Conservation (phyloP, 495 filamentous ascomycete genomes). For the Hypoxylon lienhwacheense region DNA sequence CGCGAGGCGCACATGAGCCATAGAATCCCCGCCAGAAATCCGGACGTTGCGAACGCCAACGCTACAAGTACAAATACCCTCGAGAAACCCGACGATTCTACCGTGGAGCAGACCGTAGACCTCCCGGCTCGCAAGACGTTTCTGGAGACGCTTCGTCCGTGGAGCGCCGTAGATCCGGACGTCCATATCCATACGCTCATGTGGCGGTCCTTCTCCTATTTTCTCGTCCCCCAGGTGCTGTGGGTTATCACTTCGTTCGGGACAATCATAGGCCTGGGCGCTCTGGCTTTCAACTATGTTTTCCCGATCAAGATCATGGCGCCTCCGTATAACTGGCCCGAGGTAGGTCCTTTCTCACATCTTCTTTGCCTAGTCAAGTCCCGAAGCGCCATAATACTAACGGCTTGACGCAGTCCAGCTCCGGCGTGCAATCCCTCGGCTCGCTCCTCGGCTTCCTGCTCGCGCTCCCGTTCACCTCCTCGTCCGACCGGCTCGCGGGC, state of each 20-base stretch:
- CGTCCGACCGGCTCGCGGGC: conserved; percentile 63
- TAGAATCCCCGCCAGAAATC: neutral
- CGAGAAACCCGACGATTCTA: conserved; percentile 14
- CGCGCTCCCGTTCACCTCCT: conserved; percentile 50
- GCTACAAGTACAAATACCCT: neutral
- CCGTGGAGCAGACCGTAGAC: conserved; percentile 16
- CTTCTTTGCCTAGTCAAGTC: too few relatives aligned
- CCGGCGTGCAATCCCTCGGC: conserved; percentile 61
- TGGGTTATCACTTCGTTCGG: conserved; percentile 58
- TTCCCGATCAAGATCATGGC: conserved; percentile 67
- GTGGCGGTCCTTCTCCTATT: conserved; percentile 55
- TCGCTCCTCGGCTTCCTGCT: conserved; percentile 55
- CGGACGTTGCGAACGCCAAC: neutral
- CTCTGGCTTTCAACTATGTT: conserved; percentile 45
- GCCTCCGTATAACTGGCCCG: conserved; percentile 42
- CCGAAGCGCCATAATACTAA: conserved; percentile 42
- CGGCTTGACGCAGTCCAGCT: conserved; percentile 54
- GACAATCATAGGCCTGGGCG: conserved; percentile 42
- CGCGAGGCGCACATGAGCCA: conserved; percentile 20
- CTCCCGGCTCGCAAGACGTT: conserved; percentile 48
- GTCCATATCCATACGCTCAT: conserved; percentile 53
- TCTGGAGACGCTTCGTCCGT: conserved; percentile 45
- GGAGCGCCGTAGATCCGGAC: conserved; percentile 47
- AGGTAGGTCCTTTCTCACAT: conserved; percentile 1
- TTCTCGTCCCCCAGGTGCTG: conserved; percentile 56